Conservation (phyloP, 2,329 filamentous ascomycete genomes). For the Mollisiaceae sp. region DNA sequence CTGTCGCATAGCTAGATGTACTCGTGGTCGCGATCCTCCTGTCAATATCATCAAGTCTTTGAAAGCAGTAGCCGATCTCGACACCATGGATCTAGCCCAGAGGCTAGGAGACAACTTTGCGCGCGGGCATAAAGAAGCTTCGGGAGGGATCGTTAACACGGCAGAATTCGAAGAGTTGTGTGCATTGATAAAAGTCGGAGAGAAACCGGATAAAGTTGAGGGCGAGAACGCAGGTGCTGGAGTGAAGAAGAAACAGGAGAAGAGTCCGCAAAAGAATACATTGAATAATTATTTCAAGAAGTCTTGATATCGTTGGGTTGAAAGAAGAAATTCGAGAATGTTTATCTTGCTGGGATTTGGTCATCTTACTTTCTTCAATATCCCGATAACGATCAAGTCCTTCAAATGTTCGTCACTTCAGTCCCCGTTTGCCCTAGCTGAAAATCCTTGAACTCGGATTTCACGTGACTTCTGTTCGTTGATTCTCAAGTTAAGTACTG, state of each 20-base stretch:
- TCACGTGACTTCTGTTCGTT: too few species aligned
- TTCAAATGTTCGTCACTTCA: too few species aligned
- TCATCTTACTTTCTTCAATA: too few species aligned
- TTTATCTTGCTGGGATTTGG: too few species aligned
- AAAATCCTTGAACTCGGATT: too few species aligned
- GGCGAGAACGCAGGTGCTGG: conserved; percentile 32
- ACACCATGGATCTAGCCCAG: conserved; percentile 47
- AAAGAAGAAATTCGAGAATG: background rate
- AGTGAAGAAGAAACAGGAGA: conserved; percentile 44
- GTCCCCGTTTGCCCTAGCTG: too few species aligned
- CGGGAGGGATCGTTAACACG: conserved; percentile 65
- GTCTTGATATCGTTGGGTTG: background rate
- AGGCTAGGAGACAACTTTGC: conserved; percentile 68
- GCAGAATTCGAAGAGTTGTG: conserved; percentile 70
- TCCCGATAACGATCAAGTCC: too few species aligned
- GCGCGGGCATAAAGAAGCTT: conserved; percentile 69
- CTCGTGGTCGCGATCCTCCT: conserved; percentile 56
- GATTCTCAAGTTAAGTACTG: too few species aligned
- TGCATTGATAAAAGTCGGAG: conserved; percentile 61
- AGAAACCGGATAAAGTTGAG: conserved; percentile 50
- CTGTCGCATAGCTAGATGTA: conserved; percentile 64
- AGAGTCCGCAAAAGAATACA: conserved; percentile 55
- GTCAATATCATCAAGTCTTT: conserved; percentile 68
- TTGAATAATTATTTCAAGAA: conserved; percentile 61
- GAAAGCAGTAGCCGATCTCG: conserved; percentile 54